Base-by-base conservation (phyloP, 257 asterid species). In the Voacanga thouarsii region DNA sequence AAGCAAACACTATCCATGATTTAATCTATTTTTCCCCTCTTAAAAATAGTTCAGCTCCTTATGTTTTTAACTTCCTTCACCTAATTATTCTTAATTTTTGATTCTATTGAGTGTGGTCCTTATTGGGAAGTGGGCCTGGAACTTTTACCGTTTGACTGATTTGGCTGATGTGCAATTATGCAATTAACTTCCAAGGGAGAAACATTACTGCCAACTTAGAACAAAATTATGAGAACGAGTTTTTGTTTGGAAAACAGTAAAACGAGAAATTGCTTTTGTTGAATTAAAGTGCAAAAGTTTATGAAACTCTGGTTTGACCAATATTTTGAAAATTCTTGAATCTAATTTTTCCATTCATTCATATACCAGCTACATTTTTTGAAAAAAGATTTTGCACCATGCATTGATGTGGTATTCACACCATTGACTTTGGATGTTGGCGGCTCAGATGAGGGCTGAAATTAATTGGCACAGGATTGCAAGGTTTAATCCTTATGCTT, bases 401-500 rank as follows among this genome's bases (percentile, higher is more conserved):
- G 68, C 41, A 1, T 59, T 23, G 70, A 30, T 26, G 43, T 41
- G 30, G 43, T 76, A n/a, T 41, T 55, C 24, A 9, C 10, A 19
- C 9, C 50, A 1, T 39, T 41, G 72, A 57, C 39, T 10, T 56
- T 41, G 78, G 56, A 41, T 47, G 73, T 18, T 21, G 16, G 49
- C 21, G 4, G 45, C 37, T 10, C 63, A 16, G 50, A 24, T 7
- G 6, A 28, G 73, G 37, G 55, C 50, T 76, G 55, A 16, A 0
- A 47, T 28, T 47, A 56, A 44, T 77, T 37, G 67, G 45, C 33
- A 55, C 44, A 67, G 43, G 30, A 68, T 61, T 67, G 10, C 4
- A 12, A 39, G 12, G 26, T 12, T 26, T 66, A 74, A 67, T 71
- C 16, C 75, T 63, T 77, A 51, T 71, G 82, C 44, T 39, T 64